A percentile compares a stretch with the other conserved stretches of the same genome.
Conservation (phyloP, 768 basidiomycete species). For the Ephemerocybe angulata region DNA sequence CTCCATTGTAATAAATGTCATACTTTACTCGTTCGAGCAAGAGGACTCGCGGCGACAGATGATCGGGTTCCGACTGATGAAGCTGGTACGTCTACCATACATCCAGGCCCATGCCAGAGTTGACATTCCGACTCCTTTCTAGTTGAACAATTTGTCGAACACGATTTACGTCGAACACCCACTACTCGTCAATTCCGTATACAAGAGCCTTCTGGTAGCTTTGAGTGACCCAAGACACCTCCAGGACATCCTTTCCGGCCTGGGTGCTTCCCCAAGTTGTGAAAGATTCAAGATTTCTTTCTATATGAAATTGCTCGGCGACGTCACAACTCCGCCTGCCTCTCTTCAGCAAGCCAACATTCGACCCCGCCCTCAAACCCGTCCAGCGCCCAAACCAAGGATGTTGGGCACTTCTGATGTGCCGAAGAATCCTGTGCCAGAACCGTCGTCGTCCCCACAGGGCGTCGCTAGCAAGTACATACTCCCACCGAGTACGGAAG, state of each 20-base stretch:
- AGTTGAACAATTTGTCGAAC: slow-evolving; percentile 42
- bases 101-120: background rate
- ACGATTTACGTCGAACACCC: slow-evolving; percentile 34
- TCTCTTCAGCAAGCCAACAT: background rate
- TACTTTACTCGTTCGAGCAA: slow-evolving; percentile 32
- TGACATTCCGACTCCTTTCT: background rate
- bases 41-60: slow-evolving; percentile 22
- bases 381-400: slow-evolving; percentile 3
- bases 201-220: slow-evolving; percentile 30
- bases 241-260: slow-evolving; percentile 27
- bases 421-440: background rate
- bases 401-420: background rate
- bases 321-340: background rate
- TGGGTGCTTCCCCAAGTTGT: slow-evolving; percentile 30
- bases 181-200: slow-evolving; percentile 33
- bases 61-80: slow-evolving; percentile 28
- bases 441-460: background rate
- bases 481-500: background rate
- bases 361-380: slow-evolving; percentile 9
- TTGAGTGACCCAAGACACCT: slow-evolving; percentile 19
- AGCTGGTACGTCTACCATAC: slow-evolving; percentile 9
- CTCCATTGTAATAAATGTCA: slow-evolving; percentile 13
- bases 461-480: background rate
- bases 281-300: slow-evolving; percentile 39
- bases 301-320: slow-evolving; percentile 34